Base-by-base conservation (phyloP, 1,284 basidiomycete genomes). In the Apiotrichum laibachii region DNA sequence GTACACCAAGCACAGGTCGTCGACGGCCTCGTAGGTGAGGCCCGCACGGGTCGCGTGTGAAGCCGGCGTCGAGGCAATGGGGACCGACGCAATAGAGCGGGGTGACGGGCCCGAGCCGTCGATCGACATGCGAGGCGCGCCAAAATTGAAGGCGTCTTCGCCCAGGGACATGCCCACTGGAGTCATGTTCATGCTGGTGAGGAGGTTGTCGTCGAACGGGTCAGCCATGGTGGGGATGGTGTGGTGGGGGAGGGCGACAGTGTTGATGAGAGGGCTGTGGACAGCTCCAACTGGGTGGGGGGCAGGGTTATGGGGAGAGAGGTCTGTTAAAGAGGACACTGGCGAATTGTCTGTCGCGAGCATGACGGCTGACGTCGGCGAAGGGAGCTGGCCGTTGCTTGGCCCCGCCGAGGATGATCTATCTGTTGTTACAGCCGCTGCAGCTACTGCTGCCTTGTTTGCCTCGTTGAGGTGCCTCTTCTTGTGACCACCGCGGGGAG, bases 1-100 rank as follows among this genome's bases (percentile, higher is more conserved):
- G 39, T 55, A 63, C 13, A 63, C 56, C 31, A 60, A 50, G 18
- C 60, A 42, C 13, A 63, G 59, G 46, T 63, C 62, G 53, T 63
- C 56, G 34, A 63, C 53, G 3, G 43, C 56, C 21, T 52, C 52
- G 10, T 35, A 47, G 12, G 53, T 56, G n/a, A 63, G 51, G 7
- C 62, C 62, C 8, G 53, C 57, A 15, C 45, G 35, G 8, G 48
- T 48, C n/a, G 57, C 61, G 26, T 43, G 22, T 6, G 50, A 59
- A 11, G 37, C 13, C 11, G 40, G n/a, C 18, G n/a, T 19, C n/a
- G 33, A 19, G 16, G 9, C 11, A 3, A 5, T 13, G 39, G 37
- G 13, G 31, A 16, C 37, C 31, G 31, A 22, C 31, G 53, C 16
- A 10, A 39, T 34, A 37, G 47, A 31, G 49, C 35, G 21, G 47